Evolutionary conservation across 352 stramenopile genomes (phyloP).

Genomic region (Globisporangium nodosum): DNA sequence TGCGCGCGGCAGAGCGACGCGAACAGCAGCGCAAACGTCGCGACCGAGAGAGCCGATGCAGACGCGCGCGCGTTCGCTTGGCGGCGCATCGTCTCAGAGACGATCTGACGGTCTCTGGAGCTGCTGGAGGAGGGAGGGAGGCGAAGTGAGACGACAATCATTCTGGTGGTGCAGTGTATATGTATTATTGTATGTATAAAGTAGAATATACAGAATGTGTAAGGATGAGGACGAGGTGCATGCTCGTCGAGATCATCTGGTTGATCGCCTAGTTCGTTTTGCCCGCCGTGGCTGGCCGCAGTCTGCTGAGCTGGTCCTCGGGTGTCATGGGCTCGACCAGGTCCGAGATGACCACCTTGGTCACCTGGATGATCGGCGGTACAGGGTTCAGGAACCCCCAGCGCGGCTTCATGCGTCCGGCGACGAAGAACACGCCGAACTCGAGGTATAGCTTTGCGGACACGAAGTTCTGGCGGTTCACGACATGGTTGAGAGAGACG

Average conservation of each 20-base stretch:
- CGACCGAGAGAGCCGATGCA: neutral
- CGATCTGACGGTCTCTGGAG: neutral
- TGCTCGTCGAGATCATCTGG: neutral
- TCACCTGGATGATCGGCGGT: conserved; percentile 4
- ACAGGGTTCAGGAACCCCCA: conserved; percentile 8
- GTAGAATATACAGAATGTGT: neutral
- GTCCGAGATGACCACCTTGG: conserved; percentile 7
- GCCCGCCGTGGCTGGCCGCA: neutral
- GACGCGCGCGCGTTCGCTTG: neutral
- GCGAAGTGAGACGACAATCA: neutral
- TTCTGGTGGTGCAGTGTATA: neutral
- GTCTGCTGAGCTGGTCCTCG: conserved; percentile 2
- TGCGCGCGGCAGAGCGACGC: too few species aligned
- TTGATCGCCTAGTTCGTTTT: neutral
- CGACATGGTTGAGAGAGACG: neutral
- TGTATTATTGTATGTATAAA: neutral
- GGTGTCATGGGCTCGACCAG: conserved; percentile 2
- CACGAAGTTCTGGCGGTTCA: conserved; percentile 11
- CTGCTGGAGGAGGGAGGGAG: neutral
- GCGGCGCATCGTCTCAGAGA: neutral
- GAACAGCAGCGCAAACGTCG: neutral
- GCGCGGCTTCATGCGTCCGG: conserved; percentile 6
- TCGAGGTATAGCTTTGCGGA: conserved; percentile 5
- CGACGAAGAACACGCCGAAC: conserved; percentile 9
- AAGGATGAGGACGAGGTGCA: neutral